Conservation (phyloP, 768 basidiomycete species). For the Termitomyces titanicus region DNA sequence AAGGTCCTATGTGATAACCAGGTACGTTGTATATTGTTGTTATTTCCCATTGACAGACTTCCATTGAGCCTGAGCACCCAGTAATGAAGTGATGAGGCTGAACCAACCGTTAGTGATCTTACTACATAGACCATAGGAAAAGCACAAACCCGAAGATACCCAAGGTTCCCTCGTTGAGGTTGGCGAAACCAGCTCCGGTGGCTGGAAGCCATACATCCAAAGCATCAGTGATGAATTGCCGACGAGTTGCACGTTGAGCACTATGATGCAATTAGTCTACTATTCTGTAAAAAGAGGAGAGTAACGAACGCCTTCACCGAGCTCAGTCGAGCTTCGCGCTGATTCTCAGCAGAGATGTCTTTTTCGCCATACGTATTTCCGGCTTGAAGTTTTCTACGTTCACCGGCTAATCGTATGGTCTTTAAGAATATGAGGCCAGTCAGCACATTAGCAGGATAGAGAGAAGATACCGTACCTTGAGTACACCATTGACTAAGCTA, state of each 20-base stretch:
- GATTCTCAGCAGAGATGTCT: slow-evolving; percentile 60
- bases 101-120: slow-evolving; percentile 1
- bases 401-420: slow-evolving; percentile 60
- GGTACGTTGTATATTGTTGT: slow-evolving; percentile 5
- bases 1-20: not conserved
- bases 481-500: slow-evolving; percentile 64
- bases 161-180: slow-evolving; percentile 79
- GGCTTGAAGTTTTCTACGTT: slow-evolving; percentile 49
- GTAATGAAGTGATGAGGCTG: slow-evolving; percentile 68
- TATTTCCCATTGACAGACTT: slow-evolving; percentile 40
- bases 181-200: slow-evolving; percentile 68
- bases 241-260: slow-evolving; percentile 60
- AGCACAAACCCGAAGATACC: slow-evolving; percentile 76
- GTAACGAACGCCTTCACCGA: slow-evolving; percentile 48
- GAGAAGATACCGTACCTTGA: slow-evolving; percentile 49
- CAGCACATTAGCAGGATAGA: not conserved
- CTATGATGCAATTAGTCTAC: slow-evolving; percentile 29
- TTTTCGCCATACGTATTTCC: slow-evolving; percentile 56
- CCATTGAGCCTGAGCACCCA: slow-evolving; percentile 72
- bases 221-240: slow-evolving; percentile 81
- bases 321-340: slow-evolving; percentile 61
- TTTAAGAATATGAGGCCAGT: slow-evolving; percentile 19
- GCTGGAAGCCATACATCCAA: slow-evolving; percentile 92
- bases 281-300: not conserved
- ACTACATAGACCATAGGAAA: not conserved